Base-by-base conservation (phyloP, 345 rosid genomes). In the Euphorbia peplus region DNA sequence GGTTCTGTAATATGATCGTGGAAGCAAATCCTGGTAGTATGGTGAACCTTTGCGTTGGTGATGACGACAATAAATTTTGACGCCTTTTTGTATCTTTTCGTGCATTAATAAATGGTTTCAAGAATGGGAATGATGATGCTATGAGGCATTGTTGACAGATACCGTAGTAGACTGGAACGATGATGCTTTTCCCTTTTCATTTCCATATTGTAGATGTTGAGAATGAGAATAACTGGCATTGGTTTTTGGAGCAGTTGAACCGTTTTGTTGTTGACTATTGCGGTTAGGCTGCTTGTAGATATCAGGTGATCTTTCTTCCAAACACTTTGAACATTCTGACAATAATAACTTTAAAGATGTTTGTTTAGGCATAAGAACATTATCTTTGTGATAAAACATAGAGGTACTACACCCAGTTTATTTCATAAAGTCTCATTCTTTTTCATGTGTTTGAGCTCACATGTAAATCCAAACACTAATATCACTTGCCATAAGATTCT, bases 141-240 rank as follows among this genome's bases (percentile, higher is more conserved):
- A 88, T 57, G 98, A 91, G 85, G 68, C 82, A 46, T 70, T 93
- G 83, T 81, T 93, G 77, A 86, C 81, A 0, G 98, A 91, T 29
- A 85, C 90, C 74, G 92, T 92, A 47, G 68, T 90, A 55, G 98
- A 93, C 83, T 97, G 93, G 30, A 87, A 91, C 68, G 95, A 91
- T 67, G 82, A 79, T 21, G 63, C 78, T 76, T 88, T 86, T 76
- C 98, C 93, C 4, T 84, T 93, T 80, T 86, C 98, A 64, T 75
- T 85, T n/a, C 66, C 90, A 95, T 70, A 32, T 93, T 18, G 95
- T 89, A 28, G 97, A 91, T 76, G 55, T 79, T 62, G 98, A 93
- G 78, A 81, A 85, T 61, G 80, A 85, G 29, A 90, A 83, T 44
- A 89, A 76, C 58, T 93, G 98, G 98, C 83, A 58, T 54, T 89